A percentile compares a stretch with the other conserved stretches of the same genome.
Evolutionary conservation across 441 rosid genomes (phyloP).

Genomic region (Hura crepitans): DNA sequence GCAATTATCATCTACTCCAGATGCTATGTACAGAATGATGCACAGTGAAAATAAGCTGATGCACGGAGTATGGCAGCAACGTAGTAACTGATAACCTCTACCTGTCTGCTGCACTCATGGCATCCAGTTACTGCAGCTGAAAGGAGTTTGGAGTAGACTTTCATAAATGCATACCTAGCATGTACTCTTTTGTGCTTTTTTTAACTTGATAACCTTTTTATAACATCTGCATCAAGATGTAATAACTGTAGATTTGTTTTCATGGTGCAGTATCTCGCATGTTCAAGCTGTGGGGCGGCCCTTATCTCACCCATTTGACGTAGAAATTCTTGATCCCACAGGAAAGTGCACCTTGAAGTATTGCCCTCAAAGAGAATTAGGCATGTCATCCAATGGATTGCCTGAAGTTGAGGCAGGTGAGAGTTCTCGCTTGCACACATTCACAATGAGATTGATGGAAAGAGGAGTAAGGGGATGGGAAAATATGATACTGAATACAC

Average conservation of each 20-base stretch:
- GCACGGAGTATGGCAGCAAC: neutral
- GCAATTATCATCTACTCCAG: constrained; percentile 12
- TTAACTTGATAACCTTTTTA: neutral
- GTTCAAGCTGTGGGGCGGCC: constrained; percentile 58
- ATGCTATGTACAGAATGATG: neutral
- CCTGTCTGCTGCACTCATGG: neutral
- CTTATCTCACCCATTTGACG: constrained; percentile 37
- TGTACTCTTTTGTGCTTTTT: neutral
- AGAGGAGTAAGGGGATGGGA: constrained; percentile 37
- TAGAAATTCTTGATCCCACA: constrained; percentile 31
- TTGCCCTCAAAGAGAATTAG: constrained; percentile 22
- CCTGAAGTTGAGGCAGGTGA: neutral
- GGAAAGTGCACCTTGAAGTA: constrained; percentile 41
- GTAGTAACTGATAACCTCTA: neutral
- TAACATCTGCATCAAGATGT: constrained; percentile 4
- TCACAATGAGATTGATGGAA: constrained; percentile 25
- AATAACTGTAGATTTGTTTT: neutral
- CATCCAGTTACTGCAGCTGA: neutral
- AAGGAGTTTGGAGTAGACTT: neutral
- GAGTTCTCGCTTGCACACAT: constrained; percentile 23
- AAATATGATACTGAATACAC: constrained; percentile 26
- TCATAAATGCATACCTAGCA: neutral
- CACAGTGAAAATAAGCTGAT: neutral
- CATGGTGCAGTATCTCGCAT: constrained; percentile 47
- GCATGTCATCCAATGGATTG: constrained; percentile 8